Percentiles rank a stretch among this genome's conserved stretches.
Conservation (phyloP, 2,329 filamentous ascomycete species). For the Tolypocladium capitatum region DNA sequence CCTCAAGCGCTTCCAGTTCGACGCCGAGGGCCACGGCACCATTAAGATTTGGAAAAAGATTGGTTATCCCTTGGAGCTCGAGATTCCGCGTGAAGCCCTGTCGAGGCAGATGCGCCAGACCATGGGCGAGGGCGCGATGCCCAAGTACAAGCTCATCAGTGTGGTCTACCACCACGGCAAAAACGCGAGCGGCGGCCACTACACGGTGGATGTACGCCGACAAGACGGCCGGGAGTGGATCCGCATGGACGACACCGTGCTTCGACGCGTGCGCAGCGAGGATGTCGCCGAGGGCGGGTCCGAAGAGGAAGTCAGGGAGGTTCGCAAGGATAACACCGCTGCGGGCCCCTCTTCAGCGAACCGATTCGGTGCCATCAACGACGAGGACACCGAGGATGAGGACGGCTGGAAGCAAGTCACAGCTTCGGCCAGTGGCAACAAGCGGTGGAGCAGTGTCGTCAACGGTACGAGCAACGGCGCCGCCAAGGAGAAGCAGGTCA, state of each 20-base stretch:
- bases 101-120: slow-evolving; percentile 56
- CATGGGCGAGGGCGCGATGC: slow-evolving; percentile 52
- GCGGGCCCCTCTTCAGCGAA: slow-evolving; percentile 41
- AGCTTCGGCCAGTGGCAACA: slow-evolving; percentile 47
- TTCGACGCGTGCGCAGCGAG: slow-evolving; percentile 71
- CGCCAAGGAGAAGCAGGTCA: slow-evolving; percentile 42
- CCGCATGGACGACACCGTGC: slow-evolving; percentile 83
- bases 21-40: slow-evolving; percentile 64
- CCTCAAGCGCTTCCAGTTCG: slow-evolving; percentile 94
- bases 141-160: slow-evolving; percentile 73
- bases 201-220: slow-evolving; percentile 90
- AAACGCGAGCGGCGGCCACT: slow-evolving; percentile 90
- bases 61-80: slow-evolving; percentile 85
- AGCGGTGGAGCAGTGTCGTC: slow-evolving; percentile 53
- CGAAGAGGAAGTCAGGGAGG: slow-evolving; percentile 60
- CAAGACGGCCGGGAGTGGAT: slow-evolving; percentile 97
- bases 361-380: slow-evolving; percentile 58
- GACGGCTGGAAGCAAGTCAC: slow-evolving; percentile 75
- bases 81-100: slow-evolving; percentile 84
- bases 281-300: slow-evolving; percentile 79
- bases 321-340: slow-evolving; percentile 11
- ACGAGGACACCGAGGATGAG: slow-evolving; percentile 54
- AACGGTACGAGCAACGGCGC: slow-evolving; percentile 49
- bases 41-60: slow-evolving; percentile 99
- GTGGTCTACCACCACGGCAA: slow-evolving; percentile 98